phyloP scores from a whole-genome alignment of 768 basidiomycete species.

The Sporobolomyces phaffii region DNA sequence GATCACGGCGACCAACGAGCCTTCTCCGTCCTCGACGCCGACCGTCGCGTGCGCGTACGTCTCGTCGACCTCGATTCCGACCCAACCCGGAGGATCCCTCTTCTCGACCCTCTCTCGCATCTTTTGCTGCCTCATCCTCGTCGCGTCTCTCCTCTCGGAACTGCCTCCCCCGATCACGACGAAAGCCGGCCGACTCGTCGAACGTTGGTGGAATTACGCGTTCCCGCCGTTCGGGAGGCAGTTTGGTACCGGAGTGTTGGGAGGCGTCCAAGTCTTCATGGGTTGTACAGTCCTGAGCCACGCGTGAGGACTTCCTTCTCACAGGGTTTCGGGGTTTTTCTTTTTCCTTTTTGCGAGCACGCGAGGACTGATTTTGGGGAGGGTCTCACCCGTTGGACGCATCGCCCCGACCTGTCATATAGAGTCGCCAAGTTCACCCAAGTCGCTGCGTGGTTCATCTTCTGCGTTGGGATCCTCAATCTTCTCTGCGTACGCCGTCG shows the following conservation, averaged over 20 bases:
- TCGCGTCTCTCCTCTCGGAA: conserved; percentile 27
- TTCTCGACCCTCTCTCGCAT: conserved; percentile 33
- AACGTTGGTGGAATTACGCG: conserved; percentile 20
- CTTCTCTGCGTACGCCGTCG: conserved; percentile 30
- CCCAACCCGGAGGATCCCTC: conserved; percentile 19
- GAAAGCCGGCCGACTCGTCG: neutral
- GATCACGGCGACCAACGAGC: neutral
- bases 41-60: conserved; percentile 9
- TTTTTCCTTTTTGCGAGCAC: too few relatives aligned
- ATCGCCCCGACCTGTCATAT: too few relatives aligned
- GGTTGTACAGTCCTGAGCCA: conserved; percentile 12
- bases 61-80: conserved; percentile 23
- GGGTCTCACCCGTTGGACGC: too few relatives aligned
- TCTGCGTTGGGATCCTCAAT: conserved; percentile 32
- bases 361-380: too few relatives aligned
- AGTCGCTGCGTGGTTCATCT: conserved; percentile 27
- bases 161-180: conserved; percentile 8
- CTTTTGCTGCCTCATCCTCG: conserved; percentile 24
- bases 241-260: conserved; percentile 27
- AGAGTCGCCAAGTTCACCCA: conserved; percentile 22
- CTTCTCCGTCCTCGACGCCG: neutral
- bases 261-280: conserved; percentile 23
- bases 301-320: neutral
- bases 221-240: conserved; percentile 30
- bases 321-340: too few relatives aligned